Conservation (phyloP, 257 asterid species). For the Perilla frutescens region DNA sequence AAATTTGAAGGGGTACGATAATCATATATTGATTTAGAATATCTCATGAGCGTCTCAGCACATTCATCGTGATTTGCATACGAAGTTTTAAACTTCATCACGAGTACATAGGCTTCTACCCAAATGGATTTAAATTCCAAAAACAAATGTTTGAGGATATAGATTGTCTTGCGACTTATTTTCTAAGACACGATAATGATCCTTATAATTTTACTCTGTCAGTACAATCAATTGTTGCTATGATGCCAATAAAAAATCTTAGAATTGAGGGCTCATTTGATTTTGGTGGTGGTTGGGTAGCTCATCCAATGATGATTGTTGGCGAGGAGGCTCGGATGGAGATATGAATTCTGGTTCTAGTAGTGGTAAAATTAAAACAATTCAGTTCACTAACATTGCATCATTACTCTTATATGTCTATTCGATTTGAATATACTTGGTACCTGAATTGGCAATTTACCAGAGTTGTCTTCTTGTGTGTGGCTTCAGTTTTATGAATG, state of each 20-base stretch:
- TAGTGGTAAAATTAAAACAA: constrained; percentile 53
- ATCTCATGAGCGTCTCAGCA: constrained; percentile 96
- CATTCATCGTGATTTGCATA: constrained; percentile 84
- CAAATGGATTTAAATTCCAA: constrained; percentile 90
- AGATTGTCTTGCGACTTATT: constrained; percentile 84
- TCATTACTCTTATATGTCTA: neutral
- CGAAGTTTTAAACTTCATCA: constrained; percentile 94
- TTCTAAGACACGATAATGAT: constrained; percentile 88
- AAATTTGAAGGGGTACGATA: constrained; percentile 77
- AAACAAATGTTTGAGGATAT: constrained; percentile 87
- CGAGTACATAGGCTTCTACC: constrained; percentile 88
- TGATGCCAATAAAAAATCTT: constrained; percentile 91
- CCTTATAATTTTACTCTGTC: constrained; percentile 75
- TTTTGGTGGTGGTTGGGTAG: constrained; percentile 72
- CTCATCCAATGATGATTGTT: constrained; percentile 68
- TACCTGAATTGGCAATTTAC: neutral
- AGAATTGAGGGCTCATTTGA: constrained; percentile 76
- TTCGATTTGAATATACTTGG: neutral
- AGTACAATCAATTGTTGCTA: constrained; percentile 82
- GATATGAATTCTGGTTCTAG: constrained; percentile 66
- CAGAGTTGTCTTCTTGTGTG: neutral
- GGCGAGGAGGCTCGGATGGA: constrained; percentile 75
- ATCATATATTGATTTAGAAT: constrained; percentile 91
- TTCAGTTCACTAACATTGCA: constrained; percentile 25
- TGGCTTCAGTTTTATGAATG: neutral